Evolutionary conservation across 2,329 filamentous ascomycete species (phyloP).

Genomic region (Teratosphaeria gauchensis): DNA sequence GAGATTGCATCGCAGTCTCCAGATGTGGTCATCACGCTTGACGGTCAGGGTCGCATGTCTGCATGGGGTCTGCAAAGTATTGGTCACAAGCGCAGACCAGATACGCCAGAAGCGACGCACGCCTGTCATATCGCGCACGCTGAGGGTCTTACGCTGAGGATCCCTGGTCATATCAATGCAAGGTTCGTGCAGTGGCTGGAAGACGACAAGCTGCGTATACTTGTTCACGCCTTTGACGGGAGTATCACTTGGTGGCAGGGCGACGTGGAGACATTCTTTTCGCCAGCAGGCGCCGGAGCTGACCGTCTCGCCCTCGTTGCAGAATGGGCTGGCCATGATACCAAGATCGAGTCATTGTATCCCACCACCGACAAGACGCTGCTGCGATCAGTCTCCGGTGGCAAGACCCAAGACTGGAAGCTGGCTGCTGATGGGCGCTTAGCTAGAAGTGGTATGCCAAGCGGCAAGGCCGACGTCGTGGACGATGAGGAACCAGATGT

Average conservation of each 20-base stretch:
- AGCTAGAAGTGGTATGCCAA: background rate
- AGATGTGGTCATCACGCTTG: constrained; percentile 78
- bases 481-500: background rate
- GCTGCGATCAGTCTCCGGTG: constrained; percentile 1
- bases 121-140: constrained; percentile 84
- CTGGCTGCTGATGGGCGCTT: background rate
- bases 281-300: constrained; percentile 39
- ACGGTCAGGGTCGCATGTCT: constrained; percentile 77
- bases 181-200: constrained; percentile 20
- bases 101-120: constrained; percentile 37
- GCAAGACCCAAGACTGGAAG: constrained; percentile 2
- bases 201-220: constrained; percentile 35
- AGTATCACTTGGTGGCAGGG: constrained; percentile 73
- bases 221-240: constrained; percentile 79
- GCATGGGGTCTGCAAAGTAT: constrained; percentile 89
- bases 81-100: constrained; percentile 52
- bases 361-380: background rate
- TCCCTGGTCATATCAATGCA: constrained; percentile 10
- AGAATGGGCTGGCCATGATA: constrained; percentile 11
- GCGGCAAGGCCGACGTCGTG: background rate
- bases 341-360: background rate
- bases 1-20: constrained; percentile 76
- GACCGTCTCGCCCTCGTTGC: constrained; percentile 9
- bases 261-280: constrained; percentile 69
- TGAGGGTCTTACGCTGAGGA: constrained; percentile 39